Evolutionary conservation across 2,329 filamentous ascomycete species (phyloP).

Genomic region (Talaromyces sp.): DNA sequence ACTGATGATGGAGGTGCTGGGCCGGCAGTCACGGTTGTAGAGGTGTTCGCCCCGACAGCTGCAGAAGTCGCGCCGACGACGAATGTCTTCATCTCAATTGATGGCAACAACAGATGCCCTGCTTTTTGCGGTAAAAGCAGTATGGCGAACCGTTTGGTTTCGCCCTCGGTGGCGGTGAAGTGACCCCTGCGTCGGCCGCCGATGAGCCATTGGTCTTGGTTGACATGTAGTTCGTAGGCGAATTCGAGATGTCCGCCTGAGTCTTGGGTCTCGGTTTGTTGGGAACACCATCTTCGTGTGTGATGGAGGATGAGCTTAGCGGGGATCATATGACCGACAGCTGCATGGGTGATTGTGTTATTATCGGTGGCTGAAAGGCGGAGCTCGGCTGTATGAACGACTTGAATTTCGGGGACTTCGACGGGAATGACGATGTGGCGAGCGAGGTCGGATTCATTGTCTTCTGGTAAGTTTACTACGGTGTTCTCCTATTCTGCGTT

Average conservation of each 20-base stretch:
- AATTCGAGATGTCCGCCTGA: constrained; percentile 62
- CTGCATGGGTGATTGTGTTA: constrained; percentile 22
- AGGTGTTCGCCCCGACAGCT: background rate
- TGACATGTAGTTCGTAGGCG: constrained; percentile 74
- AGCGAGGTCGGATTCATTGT: constrained; percentile 37
- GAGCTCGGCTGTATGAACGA: constrained; percentile 69
- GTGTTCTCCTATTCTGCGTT: constrained; percentile 30
- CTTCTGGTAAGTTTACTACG: constrained; percentile 30
- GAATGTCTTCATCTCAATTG: constrained; percentile 69
- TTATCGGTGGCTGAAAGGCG: constrained; percentile 22
- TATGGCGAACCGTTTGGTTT: constrained; percentile 58
- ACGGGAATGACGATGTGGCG: constrained; percentile 81
- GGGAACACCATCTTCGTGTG: constrained; percentile 53
- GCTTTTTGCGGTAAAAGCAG: constrained; percentile 76
- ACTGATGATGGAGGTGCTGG: background rate
- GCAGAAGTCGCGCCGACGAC: constrained; percentile 30
- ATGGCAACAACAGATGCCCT: constrained; percentile 73
- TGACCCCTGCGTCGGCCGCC: constrained; percentile 77
- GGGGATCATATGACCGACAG: constrained; percentile 47
- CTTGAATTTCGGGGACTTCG: constrained; percentile 76
- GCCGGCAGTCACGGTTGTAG: constrained; percentile 23
- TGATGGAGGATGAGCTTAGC: constrained; percentile 51
- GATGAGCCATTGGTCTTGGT: constrained; percentile 75
- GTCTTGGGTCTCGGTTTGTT: constrained; percentile 22
- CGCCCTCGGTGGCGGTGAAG: constrained; percentile 55